Conservation (phyloP, 306 rosid species). For the Trifolium pratense region DNA sequence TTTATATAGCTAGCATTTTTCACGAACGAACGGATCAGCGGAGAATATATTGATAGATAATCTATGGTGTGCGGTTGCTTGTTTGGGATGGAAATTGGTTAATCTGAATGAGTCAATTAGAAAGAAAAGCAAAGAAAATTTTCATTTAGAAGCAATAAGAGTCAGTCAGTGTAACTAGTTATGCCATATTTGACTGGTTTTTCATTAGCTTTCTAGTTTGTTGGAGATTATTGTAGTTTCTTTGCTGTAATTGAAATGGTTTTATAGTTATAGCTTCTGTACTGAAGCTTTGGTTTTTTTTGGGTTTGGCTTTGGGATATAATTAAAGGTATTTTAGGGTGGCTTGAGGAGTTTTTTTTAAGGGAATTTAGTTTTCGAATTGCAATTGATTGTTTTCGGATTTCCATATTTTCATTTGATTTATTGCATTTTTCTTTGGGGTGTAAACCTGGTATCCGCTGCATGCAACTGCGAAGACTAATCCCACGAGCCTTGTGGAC, state of each 20-base stretch:
- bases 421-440: not conserved
- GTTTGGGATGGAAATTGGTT: not conserved
- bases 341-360: not conserved
- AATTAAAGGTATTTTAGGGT: not conserved
- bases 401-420: not conserved
- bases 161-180: not conserved
- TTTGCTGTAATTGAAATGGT: not conserved
- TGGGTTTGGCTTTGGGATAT: not conserved
- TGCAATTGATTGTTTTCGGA: not conserved
- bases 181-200: not conserved
- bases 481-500: too few relatives aligned
- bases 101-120: not conserved
- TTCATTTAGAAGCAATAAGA: not conserved
- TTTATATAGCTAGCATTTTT: not conserved
- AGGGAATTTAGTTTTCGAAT: conserved; percentile 18
- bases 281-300: not conserved
- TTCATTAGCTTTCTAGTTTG: conserved; percentile 10
- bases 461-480: too few relatives aligned
- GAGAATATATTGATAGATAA: not conserved
- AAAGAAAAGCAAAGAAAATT: not conserved
- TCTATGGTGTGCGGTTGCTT: not conserved
- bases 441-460: too few relatives aligned
- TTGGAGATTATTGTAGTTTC: not conserved
- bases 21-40: not conserved
- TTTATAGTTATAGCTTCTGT: conserved; percentile 1